These are phyloP conservation scores for Lichina pygmaea DNA, from an alignment of 495 filamentous ascomycete genomes.

Conservation along the genomic window DNA sequence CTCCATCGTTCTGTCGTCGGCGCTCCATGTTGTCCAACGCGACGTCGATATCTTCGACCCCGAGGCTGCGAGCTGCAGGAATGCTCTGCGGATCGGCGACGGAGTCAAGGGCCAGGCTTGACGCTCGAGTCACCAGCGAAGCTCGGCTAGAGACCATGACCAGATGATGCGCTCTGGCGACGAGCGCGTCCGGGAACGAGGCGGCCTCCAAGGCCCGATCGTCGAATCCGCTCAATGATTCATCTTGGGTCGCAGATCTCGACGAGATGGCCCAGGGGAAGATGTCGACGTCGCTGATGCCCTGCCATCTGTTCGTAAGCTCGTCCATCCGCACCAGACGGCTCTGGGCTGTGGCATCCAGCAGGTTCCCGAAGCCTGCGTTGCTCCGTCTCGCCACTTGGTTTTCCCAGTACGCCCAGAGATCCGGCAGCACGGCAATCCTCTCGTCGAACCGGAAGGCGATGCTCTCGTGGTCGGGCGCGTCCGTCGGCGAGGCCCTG, in stretches of 20 bases:
- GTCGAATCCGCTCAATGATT: too few species aligned
- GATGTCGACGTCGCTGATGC: background rate
- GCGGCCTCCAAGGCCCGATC: background rate
- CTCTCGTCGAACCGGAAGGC: conserved; percentile 14
- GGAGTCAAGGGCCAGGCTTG: background rate
- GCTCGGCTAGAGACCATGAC: conserved; percentile 7
- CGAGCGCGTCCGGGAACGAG: conserved; percentile 6
- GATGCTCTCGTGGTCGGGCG: conserved; percentile 10
- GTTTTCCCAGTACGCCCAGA: conserved; percentile 11
- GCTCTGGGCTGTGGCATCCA: conserved; percentile 1
- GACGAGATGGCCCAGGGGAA: background rate
- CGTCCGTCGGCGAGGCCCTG: background rate
- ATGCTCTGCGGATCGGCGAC: background rate
- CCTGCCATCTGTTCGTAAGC: background rate
- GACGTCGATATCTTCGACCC: conserved; percentile 24
- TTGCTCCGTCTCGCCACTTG: conserved; percentile 1
- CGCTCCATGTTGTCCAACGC: conserved; percentile 20
- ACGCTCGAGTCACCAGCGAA: background rate
- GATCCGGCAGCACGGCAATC: conserved; percentile 11
- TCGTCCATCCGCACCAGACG: background rate
- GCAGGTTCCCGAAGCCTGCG: conserved; percentile 9
- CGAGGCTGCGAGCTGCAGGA: conserved; percentile 19
- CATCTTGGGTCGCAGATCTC: too few species aligned
- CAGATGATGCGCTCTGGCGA: conserved; percentile 11
- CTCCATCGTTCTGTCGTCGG: conserved; percentile 1